These are phyloP conservation scores for Draba incana DNA, from an alignment of 345 rosid genomes.

Conservation along the genomic window DNA sequence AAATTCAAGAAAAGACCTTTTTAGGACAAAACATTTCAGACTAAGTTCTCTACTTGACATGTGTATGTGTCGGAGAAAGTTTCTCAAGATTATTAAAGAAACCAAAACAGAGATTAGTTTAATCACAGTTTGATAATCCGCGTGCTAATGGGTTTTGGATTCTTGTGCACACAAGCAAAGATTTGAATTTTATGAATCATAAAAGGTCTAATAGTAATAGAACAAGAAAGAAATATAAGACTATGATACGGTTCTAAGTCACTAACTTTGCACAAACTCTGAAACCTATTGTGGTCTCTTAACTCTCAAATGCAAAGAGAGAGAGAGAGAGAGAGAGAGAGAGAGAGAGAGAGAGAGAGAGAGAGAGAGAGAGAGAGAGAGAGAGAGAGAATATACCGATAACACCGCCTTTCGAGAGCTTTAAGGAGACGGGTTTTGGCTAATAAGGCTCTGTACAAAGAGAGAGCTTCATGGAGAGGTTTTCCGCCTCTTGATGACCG, in stretches of 20 bases:
- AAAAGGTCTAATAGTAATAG: constrained; percentile 27
- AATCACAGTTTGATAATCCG: constrained; percentile 29
- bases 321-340: constrained; percentile 14
- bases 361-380: constrained; percentile 18
- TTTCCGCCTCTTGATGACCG: constrained; percentile 23
- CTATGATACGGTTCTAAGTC: constrained; percentile 21
- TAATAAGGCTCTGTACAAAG: constrained; percentile 34
- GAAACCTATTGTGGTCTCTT: constrained; percentile 34
- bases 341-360: constrained; percentile 9
- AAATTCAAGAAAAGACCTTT: constrained; percentile 33
- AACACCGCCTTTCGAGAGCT: constrained; percentile 5
- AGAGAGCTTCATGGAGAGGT: constrained; percentile 33
- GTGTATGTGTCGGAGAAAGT: constrained; percentile 37
- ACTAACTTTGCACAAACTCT: constrained; percentile 31
- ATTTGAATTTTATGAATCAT: constrained; percentile 29
- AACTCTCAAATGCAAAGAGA: constrained; percentile 27
- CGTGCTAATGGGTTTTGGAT: constrained; percentile 35
- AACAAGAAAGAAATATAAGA: constrained; percentile 17
- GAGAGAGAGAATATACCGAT: constrained; percentile 21
- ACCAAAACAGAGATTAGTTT: constrained; percentile 18
- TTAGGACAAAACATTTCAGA: constrained; percentile 17
- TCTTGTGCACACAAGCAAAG: constrained; percentile 31
- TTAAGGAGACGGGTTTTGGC: constrained; percentile 7
- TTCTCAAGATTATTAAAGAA: constrained; percentile 23
- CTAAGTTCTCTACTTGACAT: constrained; percentile 49